Base-by-base conservation (phyloP, 768 basidiomycete species). In the Hericium alpestre region DNA sequence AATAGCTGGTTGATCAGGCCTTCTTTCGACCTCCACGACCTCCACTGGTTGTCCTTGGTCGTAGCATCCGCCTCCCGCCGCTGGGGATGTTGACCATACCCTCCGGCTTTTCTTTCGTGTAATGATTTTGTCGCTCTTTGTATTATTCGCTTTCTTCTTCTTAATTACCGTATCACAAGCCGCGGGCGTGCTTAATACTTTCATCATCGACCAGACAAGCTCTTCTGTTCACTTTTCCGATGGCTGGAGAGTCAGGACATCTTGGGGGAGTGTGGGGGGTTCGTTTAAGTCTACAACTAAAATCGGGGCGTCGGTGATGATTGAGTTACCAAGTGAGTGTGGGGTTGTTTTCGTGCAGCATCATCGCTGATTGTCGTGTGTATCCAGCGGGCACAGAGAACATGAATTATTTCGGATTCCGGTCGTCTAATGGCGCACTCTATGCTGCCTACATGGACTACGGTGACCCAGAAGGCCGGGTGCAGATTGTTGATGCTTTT, bases 51-150 rank as follows among this genome's bases (percentile, higher is more conserved):
- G 13, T 49, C 46, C 27, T 56, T 49, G 20, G 27, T 40, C 20
- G 23, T 25, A 20, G 43, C n/a, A 38, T 38, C 23, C 40, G 40
- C 38, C 55, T 38, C 47, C 55, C 13, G 46, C n/a, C 23, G 13
- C 18, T 22, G 32, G 55, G 40, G 55, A 56, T 56, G 55, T 40
- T 56, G 47, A 47, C 40, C 47, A 22, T 49, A 32, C 27, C 43
- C 25, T 23, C 37, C 18, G 37, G 43, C 22, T 20, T 38, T 49
- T 56, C 20, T 15, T 18, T 37, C 37, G 15, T 27, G 16, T 37
- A 18, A 47, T 38, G 47, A 18, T 18, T 10, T 23, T 37, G 47
- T 38, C n/a, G 32, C 18, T 38, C 47, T 49, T 49, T 40, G 22
- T 22, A 5, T 54, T 11, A n/a, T 22, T 27, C 41, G n/a, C 25